These are phyloP conservation scores for Pichia sp. DNA, from an alignment of 1,139 yeast genomes.

Conservation along the genomic window DNA sequence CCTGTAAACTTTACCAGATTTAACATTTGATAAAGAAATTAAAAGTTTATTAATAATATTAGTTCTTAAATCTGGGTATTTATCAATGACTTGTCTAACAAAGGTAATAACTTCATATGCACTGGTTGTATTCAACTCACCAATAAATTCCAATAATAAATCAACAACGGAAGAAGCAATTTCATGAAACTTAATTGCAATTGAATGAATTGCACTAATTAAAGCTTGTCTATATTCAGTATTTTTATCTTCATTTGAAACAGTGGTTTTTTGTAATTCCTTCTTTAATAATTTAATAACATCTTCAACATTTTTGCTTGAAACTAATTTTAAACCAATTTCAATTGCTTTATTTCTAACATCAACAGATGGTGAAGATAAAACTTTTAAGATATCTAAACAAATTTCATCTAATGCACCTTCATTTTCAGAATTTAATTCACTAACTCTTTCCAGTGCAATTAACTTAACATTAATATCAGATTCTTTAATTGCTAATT, in stretches of 20 bases:
- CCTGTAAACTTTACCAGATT: conserved; percentile 86
- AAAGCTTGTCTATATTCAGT: conserved; percentile 84
- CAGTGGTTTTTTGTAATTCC: conserved; percentile 72
- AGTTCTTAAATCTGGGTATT: conserved; percentile 74
- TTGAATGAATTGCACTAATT: conserved; percentile 81
- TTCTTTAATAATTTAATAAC: conserved; percentile 87
- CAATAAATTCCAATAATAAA: conserved; percentile 76
- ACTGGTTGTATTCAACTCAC: conserved; percentile 66
- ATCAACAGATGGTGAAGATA: conserved; percentile 82
- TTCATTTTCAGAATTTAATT: conserved; percentile 67
- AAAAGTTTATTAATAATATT: conserved; percentile 63
- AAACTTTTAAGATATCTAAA: conserved; percentile 78
- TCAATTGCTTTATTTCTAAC: conserved; percentile 85
- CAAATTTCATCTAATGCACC: conserved; percentile 83
- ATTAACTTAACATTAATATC: conserved; percentile 92
- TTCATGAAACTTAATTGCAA: conserved; percentile 84
- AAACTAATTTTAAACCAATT: conserved; percentile 71
- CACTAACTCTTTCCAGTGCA: conserved; percentile 79
- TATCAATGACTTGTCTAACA: conserved; percentile 90
- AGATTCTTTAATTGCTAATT: conserved; percentile 83
- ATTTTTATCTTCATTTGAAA: conserved; percentile 68
- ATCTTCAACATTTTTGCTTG: conserved; percentile 89
- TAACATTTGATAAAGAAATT: conserved; percentile 56
- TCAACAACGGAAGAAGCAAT: conserved; percentile 92
- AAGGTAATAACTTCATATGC: conserved; percentile 86